Percentiles rank a stretch among this genome's conserved stretches.
These are phyloP conservation scores for Pythium chondricola DNA, from an alignment of 352 stramenopile genomes.

Conservation along the genomic window DNA sequence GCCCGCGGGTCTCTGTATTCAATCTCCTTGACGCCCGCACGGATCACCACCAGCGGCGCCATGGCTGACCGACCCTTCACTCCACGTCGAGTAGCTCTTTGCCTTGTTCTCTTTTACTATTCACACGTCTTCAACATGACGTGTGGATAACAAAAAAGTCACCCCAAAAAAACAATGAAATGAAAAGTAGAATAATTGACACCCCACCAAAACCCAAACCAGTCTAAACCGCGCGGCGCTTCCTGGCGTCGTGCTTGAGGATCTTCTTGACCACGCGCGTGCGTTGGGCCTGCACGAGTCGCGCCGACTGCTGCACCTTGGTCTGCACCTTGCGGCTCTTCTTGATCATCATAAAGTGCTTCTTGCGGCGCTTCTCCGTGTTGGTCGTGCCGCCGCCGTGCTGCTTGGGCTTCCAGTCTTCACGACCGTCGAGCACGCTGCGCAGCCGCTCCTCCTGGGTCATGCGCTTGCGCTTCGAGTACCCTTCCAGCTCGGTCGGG, in stretches of 20 bases:
- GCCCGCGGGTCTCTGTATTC: slow-evolving; percentile 57
- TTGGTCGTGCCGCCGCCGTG: slow-evolving; percentile 95
- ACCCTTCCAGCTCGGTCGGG: slow-evolving; percentile 74
- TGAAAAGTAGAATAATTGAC: background rate
- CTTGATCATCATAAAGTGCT: slow-evolving; percentile 98
- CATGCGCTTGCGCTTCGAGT: slow-evolving; percentile 86
- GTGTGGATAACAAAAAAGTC: slow-evolving; percentile 7
- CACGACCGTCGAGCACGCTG: slow-evolving; percentile 82
- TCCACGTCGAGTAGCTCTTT: slow-evolving; percentile 1
- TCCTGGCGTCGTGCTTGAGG: slow-evolving; percentile 84
- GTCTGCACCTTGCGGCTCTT: slow-evolving; percentile 89
- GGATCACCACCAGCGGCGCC: slow-evolving; percentile 71
- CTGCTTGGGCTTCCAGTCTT: slow-evolving; percentile 90
- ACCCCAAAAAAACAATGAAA: background rate
- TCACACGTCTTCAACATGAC: slow-evolving; percentile 9
- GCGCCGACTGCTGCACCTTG: slow-evolving; percentile 84
- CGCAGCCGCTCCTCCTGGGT: slow-evolving; percentile 82
- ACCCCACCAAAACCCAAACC: background rate
- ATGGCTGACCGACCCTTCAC: slow-evolving; percentile 18
- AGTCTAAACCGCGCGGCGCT: slow-evolving; percentile 41
- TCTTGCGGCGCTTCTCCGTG: slow-evolving; percentile 95
- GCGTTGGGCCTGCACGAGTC: slow-evolving; percentile 67
- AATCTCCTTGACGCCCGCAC: slow-evolving; percentile 47
- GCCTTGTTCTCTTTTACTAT: background rate
- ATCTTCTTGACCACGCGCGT: slow-evolving; percentile 78